Evolutionary conservation across 1,139 yeast species (phyloP).

Genomic region (Yamadazyma conglobata): DNA sequence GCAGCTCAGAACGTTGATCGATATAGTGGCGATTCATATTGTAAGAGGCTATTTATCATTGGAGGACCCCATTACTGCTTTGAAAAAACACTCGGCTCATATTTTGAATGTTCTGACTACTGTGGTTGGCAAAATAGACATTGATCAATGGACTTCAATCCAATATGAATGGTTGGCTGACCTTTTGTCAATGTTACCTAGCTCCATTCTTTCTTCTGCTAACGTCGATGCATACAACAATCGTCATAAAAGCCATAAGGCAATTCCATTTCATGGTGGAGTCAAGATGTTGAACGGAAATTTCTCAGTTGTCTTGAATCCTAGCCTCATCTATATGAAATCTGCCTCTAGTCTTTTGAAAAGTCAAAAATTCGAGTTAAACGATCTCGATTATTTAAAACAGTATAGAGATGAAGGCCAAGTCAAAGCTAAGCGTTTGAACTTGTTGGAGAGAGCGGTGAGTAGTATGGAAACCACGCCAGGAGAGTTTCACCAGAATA

Average conservation of each 20-base stretch:
- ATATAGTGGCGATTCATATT: conserved; percentile 60
- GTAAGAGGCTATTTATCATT: conserved; percentile 59
- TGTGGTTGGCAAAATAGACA: conserved; percentile 12
- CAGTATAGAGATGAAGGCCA: background rate
- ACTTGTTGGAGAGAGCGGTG: conserved; percentile 13
- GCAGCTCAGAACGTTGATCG: conserved; percentile 49
- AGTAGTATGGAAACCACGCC: background rate
- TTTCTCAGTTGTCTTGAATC: conserved; percentile 26
- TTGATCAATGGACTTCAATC: conserved; percentile 39
- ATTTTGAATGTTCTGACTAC: conserved; percentile 35
- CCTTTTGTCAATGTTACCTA: conserved; percentile 45
- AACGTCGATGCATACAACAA: conserved; percentile 10
- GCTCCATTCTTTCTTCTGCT: conserved; percentile 33
- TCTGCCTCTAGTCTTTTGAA: conserved; percentile 15
- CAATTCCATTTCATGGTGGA: conserved; percentile 31
- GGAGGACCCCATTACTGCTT: conserved; percentile 57
- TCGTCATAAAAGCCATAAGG: conserved; percentile 11
- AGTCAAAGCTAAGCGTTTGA: conserved; percentile 6
- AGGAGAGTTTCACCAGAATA: background rate
- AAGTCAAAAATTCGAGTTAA: background rate
- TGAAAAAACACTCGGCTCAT: conserved; percentile 64
- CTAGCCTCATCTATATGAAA: conserved; percentile 27
- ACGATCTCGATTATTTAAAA: conserved; percentile 12
- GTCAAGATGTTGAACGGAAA: conserved; percentile 28
- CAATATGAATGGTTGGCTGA: conserved; percentile 57